These are phyloP conservation scores for Paraphoma chrysanthemicola DNA, from an alignment of 2,329 filamentous ascomycete genomes.

Conservation along the genomic window DNA sequence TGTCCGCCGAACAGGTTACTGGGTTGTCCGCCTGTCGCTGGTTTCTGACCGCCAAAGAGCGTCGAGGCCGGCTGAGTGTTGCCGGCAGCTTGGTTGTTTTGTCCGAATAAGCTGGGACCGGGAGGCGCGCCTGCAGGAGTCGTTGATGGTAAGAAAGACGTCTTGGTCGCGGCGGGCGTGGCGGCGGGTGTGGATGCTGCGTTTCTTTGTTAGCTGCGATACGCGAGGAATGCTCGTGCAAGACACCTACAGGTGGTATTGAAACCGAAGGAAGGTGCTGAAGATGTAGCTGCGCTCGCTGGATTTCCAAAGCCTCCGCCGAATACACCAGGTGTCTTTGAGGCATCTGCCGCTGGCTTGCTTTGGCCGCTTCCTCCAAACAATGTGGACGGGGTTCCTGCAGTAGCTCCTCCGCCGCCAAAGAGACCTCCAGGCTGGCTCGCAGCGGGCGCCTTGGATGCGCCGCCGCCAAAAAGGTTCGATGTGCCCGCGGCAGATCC, in stretches of 20 bases:
- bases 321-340: constrained; percentile 7
- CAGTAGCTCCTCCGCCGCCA: constrained; percentile 29
- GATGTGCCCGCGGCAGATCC: constrained; percentile 18
- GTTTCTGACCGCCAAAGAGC: constrained; percentile 26
- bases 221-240: not conserved
- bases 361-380: constrained; percentile 18
- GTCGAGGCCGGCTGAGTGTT: constrained; percentile 18
- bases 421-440: constrained; percentile 39
- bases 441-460: constrained; percentile 36
- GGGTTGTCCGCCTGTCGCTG: constrained; percentile 9
- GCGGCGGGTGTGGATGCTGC: constrained; percentile 35
- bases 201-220: constrained; percentile 13
- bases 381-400: constrained; percentile 27
- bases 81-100: constrained; percentile 23
- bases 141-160: constrained; percentile 46
- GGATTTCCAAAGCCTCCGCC: constrained; percentile 14
- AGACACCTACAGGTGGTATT: constrained; percentile 15
- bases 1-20: constrained; percentile 29
- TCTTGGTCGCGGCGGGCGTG: constrained; percentile 46
- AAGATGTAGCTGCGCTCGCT: constrained; percentile 23
- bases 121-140: constrained; percentile 49
- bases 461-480: constrained; percentile 32
- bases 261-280: constrained; percentile 20
- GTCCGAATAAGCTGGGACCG: constrained; percentile 36
- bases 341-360: constrained; percentile 31